Percentiles rank a stretch among this genome's conserved stretches.
phyloP scores from a whole-genome alignment of 2,329 filamentous ascomycete species.

The Coniochaeta hoffmannii region DNA sequence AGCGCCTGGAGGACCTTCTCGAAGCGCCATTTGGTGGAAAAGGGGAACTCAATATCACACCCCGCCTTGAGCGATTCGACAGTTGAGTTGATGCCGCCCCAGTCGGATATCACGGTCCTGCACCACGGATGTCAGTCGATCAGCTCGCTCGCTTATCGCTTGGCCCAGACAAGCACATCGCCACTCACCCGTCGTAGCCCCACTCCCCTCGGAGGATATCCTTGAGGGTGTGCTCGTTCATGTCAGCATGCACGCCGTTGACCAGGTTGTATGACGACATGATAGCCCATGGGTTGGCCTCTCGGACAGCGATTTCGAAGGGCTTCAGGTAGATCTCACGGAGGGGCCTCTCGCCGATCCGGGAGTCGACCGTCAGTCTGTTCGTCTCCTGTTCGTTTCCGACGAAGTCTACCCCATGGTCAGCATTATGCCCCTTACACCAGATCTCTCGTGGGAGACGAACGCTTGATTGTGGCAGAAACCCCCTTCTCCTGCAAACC shows the following conservation, averaged over 20 bases:
- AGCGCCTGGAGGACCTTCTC: conserved; percentile 49
- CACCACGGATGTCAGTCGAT: conserved; percentile 12
- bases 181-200: conserved; percentile 49
- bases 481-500: conserved; percentile 68
- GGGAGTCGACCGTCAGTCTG: conserved; percentile 56
- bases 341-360: conserved; percentile 56
- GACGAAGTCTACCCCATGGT: conserved; percentile 45
- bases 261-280: conserved; percentile 64
- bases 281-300: conserved; percentile 61
- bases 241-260: conserved; percentile 55
- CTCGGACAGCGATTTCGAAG: conserved; percentile 64
- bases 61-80: conserved; percentile 47
- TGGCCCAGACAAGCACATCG: not conserved
- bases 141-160: conserved; percentile 3
- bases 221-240: conserved; percentile 47
- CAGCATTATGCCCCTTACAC: not conserved
- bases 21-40: conserved; percentile 46
- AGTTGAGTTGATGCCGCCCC: conserved; percentile 50
- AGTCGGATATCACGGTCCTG: conserved; percentile 51
- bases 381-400: conserved; percentile 69
- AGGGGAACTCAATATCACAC: conserved; percentile 52
- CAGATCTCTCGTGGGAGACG: conserved; percentile 12
- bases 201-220: conserved; percentile 54
- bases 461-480: conserved; percentile 72
- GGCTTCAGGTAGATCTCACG: conserved; percentile 68